Percentiles rank a stretch among this genome's conserved stretches.
These are phyloP conservation scores for Mortierella sp. DNA, from an alignment of 371 early-diverging fungal genomes.

Conservation along the genomic window DNA sequence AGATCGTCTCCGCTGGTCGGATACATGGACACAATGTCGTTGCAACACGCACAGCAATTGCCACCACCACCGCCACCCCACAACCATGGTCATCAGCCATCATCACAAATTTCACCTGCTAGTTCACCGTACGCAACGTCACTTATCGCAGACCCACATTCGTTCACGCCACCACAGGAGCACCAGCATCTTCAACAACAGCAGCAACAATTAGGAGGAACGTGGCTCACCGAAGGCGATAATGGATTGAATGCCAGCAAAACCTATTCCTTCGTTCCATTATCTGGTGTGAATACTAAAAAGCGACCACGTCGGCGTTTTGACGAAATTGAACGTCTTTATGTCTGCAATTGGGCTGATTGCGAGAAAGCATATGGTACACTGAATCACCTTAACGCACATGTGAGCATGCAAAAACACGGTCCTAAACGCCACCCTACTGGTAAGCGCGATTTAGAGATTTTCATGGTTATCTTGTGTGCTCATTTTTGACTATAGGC, in stretches of 20 bases:
- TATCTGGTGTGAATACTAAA: constrained; percentile 72
- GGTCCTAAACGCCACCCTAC: constrained; percentile 62
- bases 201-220: constrained; percentile 10
- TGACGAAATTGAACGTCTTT: constrained; percentile 79
- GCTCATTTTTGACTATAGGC: neutral
- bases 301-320: constrained; percentile 78
- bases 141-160: constrained; percentile 5
- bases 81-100: constrained; percentile 1
- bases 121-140: constrained; percentile 17
- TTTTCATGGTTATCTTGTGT: too few relatives aligned
- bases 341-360: constrained; percentile 71
- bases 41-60: constrained; percentile 12
- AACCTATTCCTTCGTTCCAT: constrained; percentile 73
- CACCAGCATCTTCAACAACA: constrained; percentile 7
- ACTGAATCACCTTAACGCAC: constrained; percentile 79
- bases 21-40: constrained; percentile 45
- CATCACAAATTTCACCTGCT: constrained; percentile 23
- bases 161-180: constrained; percentile 13
- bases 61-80: constrained; percentile 5
- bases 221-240: constrained; percentile 22
- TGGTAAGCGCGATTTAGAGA: constrained; percentile 27
- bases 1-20: constrained; percentile 45
- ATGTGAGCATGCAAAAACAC: constrained; percentile 80
- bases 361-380: constrained; percentile 81
- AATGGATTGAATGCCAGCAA: constrained; percentile 47